phyloP scores from a whole-genome alignment of 1,139 yeast species.

The Meyerozyma carpophila region DNA sequence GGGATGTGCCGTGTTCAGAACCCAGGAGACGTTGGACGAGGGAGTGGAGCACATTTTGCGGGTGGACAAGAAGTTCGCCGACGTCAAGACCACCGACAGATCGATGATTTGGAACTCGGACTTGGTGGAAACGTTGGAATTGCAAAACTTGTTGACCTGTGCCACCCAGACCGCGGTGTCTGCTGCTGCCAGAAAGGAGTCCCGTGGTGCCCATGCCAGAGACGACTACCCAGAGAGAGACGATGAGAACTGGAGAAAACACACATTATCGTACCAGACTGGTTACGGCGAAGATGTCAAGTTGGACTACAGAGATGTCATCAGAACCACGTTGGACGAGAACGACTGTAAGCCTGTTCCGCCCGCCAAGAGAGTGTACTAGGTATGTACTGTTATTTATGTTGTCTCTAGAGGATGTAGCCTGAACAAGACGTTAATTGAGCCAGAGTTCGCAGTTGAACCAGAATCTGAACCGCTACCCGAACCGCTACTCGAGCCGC shows the following conservation, averaged over 20 bases:
- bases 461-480: too few relatives aligned
- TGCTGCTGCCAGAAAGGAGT: slow-evolving; percentile 94
- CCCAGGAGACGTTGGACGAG: slow-evolving; percentile 83
- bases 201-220: slow-evolving; percentile 99
- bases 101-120: slow-evolving; percentile 99
- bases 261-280: slow-evolving; percentile 88
- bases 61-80: slow-evolving; percentile 65
- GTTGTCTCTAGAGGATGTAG: background rate
- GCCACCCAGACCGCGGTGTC: slow-evolving; percentile 94
- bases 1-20: slow-evolving; percentile 96
- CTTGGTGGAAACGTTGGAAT: slow-evolving; percentile 90
- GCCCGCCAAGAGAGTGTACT: slow-evolving; percentile 93
- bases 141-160: slow-evolving; percentile 94
- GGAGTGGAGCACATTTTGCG: slow-evolving; percentile 79
- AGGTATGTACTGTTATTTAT: slow-evolving; percentile 12
- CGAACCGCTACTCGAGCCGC: too few relatives aligned
- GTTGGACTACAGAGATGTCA: slow-evolving; percentile 84
- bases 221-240: slow-evolving; percentile 97
- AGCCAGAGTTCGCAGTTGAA: too few relatives aligned
- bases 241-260: slow-evolving; percentile 97
- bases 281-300: slow-evolving; percentile 64
- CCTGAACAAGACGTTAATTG: too few relatives aligned
- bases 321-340: slow-evolving; percentile 80
- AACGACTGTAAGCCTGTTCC: slow-evolving; percentile 94
- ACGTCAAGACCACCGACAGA: slow-evolving; percentile 85